Evolutionary conservation across 2,329 filamentous ascomycete genomes (phyloP).

Genomic region (Exophiala spinifera): DNA sequence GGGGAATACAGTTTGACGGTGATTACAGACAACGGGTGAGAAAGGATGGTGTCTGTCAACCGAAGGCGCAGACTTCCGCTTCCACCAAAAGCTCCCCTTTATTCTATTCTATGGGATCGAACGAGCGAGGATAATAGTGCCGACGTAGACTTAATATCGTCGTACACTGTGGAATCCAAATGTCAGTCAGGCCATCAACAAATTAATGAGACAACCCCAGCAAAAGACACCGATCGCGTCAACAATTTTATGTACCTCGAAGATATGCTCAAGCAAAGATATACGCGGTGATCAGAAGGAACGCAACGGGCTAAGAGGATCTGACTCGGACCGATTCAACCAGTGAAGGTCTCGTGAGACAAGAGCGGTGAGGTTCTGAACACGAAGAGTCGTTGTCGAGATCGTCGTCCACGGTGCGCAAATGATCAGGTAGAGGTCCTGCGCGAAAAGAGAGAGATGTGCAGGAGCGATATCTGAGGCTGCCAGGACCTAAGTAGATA

Average conservation of each 20-base stretch:
- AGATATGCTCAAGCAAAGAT: slow-evolving; percentile 14
- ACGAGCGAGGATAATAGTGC: slow-evolving; percentile 16
- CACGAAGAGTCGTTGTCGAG: slow-evolving; percentile 41
- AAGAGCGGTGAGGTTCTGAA: slow-evolving; percentile 32
- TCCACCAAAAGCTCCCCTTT: not conserved
- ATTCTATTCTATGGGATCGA: slow-evolving; percentile 6
- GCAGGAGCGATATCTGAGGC: slow-evolving; percentile 9
- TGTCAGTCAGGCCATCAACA: slow-evolving; percentile 30
- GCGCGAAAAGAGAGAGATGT: not conserved
- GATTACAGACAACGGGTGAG: slow-evolving; percentile 17
- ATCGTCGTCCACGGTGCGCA: slow-evolving; percentile 32
- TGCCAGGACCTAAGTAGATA: slow-evolving; percentile 15
- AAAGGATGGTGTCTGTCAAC: slow-evolving; percentile 12
- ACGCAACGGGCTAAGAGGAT: slow-evolving; percentile 30
- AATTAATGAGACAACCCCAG: slow-evolving; percentile 29
- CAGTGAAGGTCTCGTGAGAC: slow-evolving; percentile 61
- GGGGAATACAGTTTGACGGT: slow-evolving; percentile 69
- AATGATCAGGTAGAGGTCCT: not conserved
- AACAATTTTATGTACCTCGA: slow-evolving; percentile 24
- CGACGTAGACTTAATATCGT: slow-evolving; percentile 24
- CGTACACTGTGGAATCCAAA: slow-evolving; percentile 22
- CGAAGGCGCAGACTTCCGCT: not conserved
- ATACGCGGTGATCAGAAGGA: slow-evolving; percentile 20
- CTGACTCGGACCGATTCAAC: slow-evolving; percentile 40
- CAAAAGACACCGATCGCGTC: slow-evolving; percentile 10